phyloP scores from a whole-genome alignment of 495 filamentous ascomycete genomes.

The Lepraria neglecta region DNA sequence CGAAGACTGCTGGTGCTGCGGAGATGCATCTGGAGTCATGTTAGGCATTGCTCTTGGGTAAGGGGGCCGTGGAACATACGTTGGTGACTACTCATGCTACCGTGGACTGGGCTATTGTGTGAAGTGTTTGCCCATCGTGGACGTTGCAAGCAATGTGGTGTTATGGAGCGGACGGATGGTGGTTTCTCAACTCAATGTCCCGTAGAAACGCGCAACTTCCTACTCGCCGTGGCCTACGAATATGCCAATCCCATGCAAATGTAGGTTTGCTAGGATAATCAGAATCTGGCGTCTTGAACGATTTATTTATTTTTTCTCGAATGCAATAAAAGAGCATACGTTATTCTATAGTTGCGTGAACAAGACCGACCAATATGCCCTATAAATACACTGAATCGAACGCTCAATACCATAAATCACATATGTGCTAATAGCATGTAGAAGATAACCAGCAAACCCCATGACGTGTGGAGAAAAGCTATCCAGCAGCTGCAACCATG shows the following conservation, averaged over 20 bases:
- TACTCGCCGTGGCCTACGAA: neutral
- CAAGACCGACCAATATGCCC: neutral
- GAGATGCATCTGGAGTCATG: constrained; percentile 21
- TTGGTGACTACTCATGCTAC: constrained; percentile 26
- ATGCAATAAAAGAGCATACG: neutral
- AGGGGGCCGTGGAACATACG: neutral
- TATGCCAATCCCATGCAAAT: neutral
- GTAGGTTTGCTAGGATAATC: neutral
- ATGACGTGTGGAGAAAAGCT: constrained; percentile 10
- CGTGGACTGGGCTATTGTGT: neutral
- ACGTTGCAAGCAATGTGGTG: neutral
- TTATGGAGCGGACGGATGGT: neutral
- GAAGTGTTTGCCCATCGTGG: neutral
- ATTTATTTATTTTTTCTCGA: neutral
- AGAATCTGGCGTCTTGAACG: neutral
- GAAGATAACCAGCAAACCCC: constrained; percentile 7
- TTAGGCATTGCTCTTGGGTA: neutral
- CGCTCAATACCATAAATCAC: neutral
- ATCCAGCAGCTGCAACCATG: constrained; percentile 17
- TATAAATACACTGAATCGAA: constrained; percentile 18
- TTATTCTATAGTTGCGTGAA: constrained; percentile 3
- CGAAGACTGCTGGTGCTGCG: constrained; percentile 39
- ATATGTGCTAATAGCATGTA: neutral
- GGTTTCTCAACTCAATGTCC: neutral
- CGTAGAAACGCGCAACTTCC: neutral